Base-by-base conservation (phyloP, 192 early-diverging fungal species). In the Gonapodya prolifera region DNA sequence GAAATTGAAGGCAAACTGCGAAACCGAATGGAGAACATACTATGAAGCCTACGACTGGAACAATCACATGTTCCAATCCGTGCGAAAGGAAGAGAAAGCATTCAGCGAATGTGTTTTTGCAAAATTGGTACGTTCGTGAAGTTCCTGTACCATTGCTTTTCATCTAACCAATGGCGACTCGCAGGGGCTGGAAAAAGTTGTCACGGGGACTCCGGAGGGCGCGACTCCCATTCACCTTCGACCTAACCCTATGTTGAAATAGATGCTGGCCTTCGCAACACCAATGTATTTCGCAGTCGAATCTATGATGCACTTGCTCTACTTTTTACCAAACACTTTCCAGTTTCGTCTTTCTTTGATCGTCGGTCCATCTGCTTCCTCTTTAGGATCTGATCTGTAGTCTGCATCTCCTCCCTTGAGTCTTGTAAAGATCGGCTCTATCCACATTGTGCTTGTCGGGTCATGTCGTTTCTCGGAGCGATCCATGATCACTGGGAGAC, bases 1-100 rank as follows among this genome's bases (percentile, higher is more conserved):
- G 70, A 95, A 96, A 83, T 87, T 98, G 78, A 91, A 95, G 83
- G 89, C 89, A 70, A 91, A 96, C 85, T 98, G 97, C 83, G 90
- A 89, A 76, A 83, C 87, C 76, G 89, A 95, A 80, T 97, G 95
- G 87, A 89, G 89, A 16, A 85, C 88, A 34, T 95, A 98, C 83
- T 98, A 94, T 92, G 83, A 94, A 78, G 97, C 95, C 80, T 84
- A 97, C 75, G 97, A 98, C 78, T 85, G 83, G 77, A 92, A 94
- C 80, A 98, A 98, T 84, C 97, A 98, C 79, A 88, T 92, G 75
- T 89, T 91, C 78, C 88, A 87, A 79, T 83, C 85, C 30, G 97
- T 95, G 84, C 89, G 96, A 34, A 81, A 85, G 36, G 84, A 88
- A 79, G 97, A 98, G 82, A 83, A 83, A 75, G 83, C 82, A 0